Evolutionary conservation across 371 early-diverging fungal genomes (phyloP).

Genomic region (Capillidium heterosporum): DNA sequence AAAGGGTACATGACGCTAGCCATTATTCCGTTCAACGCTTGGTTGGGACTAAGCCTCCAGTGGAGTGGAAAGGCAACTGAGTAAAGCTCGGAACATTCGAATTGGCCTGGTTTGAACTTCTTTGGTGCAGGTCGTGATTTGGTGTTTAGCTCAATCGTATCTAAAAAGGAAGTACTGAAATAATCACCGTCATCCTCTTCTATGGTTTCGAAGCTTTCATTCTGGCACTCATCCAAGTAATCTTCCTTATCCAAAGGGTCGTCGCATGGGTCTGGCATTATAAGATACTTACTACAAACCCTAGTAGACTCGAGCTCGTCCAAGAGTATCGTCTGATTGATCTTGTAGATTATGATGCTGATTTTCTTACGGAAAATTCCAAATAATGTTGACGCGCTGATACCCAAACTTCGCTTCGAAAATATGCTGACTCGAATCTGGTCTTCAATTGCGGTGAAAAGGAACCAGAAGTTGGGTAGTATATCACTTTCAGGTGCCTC

Average conservation of each 20-base stretch:
- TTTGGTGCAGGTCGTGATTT: slow-evolving; percentile 10
- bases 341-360: slow-evolving; percentile 33
- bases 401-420: slow-evolving; percentile 35
- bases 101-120: slow-evolving; percentile 39
- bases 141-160: neutral
- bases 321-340: slow-evolving; percentile 45
- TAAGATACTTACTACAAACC: slow-evolving; percentile 48
- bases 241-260: slow-evolving; percentile 11
- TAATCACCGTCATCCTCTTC: neutral
- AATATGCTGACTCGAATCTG: slow-evolving; percentile 47
- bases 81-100: slow-evolving; percentile 46
- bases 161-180: too few species aligned
- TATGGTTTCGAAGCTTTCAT: slow-evolving; percentile 5
- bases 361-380: slow-evolving; percentile 33
- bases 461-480: slow-evolving; percentile 35
- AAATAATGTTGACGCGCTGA: slow-evolving; percentile 32
- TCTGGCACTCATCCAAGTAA: neutral
- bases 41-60: slow-evolving; percentile 47
- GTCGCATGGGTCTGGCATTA: slow-evolving; percentile 22
- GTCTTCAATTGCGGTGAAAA: slow-evolving; percentile 31
- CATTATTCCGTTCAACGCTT: slow-evolving; percentile 38
- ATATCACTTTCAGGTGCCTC: neutral
- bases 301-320: slow-evolving; percentile 41
- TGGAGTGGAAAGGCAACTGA: slow-evolving; percentile 44
- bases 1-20: slow-evolving; percentile 32